These are phyloP conservation scores for Pharus latifolius DNA, from an alignment of 176 grass and related monocot genomes.

Conservation along the genomic window DNA sequence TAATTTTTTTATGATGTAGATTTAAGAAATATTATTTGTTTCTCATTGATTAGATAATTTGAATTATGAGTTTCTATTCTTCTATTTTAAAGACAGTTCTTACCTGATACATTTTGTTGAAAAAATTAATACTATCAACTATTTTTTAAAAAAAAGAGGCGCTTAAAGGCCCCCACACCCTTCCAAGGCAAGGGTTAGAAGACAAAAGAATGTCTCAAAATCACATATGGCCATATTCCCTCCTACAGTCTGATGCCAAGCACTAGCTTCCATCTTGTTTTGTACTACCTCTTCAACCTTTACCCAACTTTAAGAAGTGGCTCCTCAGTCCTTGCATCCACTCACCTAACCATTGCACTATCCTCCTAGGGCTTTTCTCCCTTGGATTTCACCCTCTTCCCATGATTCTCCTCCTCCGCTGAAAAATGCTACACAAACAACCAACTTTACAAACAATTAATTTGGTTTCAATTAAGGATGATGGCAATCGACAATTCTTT, in stretches of 20 bases:
- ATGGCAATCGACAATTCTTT: background rate
- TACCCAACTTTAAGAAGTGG: slow-evolving; percentile 35
- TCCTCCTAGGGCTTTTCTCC: slow-evolving; percentile 2
- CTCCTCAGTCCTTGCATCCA: slow-evolving; percentile 12
- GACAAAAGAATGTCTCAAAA: slow-evolving; percentile 33
- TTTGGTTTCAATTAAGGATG: background rate
- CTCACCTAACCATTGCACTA: background rate
- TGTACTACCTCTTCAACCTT: slow-evolving; percentile 30
- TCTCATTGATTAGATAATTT: no score
- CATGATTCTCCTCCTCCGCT: slow-evolving; percentile 16
- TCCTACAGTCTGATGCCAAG: slow-evolving; percentile 31
- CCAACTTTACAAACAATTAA: background rate
- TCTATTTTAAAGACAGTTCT: background rate
- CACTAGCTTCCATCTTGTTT: slow-evolving; percentile 26
- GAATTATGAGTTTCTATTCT: no score
- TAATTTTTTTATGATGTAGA: no score
- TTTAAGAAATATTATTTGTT: no score
- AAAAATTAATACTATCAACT: background rate
- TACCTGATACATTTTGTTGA: background rate
- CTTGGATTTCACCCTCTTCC: slow-evolving; percentile 23
- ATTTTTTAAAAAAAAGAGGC: background rate
- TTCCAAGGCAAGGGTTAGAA: slow-evolving; percentile 1
- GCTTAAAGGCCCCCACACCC: background rate
- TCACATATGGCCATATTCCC: slow-evolving; percentile 30
- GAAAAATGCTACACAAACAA: background rate